Evolutionary conservation across 2,329 filamentous ascomycete species (phyloP), one percentile per base, ranked within the genome.

Genomic region (Chaetomium olivaceum): DNA sequence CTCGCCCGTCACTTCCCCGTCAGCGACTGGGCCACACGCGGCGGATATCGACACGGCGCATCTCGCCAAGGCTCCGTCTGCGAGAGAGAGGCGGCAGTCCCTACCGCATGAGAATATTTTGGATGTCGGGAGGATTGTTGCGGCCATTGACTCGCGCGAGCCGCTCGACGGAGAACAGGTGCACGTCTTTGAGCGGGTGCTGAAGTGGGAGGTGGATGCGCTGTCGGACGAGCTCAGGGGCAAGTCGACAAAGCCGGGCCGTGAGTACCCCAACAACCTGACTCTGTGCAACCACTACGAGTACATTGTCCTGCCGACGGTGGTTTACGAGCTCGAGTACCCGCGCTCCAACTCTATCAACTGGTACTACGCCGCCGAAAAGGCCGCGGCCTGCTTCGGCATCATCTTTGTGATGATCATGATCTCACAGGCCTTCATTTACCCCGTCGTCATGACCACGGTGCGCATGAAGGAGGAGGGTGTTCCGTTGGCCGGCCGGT

Each of bases 301-400:
- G 73, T 94, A 89, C 81, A 88, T 91, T 58, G 84, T 88, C 52
- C 80, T 93, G 11, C 91, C 91, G 3, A 93, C 91, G 0, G 79
- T 93, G 4, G 89, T 93, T 16, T 94, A 93, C 75, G 91, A 94
- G 74, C 83, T 91, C 54, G 88, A 91, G 71, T 93, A 93, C 72
- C 91, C 91, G 2, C 84, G 89, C 52, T 81, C 82, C 5, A 85
- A 91, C 21, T 80, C 76, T 4, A 89, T 91, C 69, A 87, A 90
- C 76, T 92, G 90, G 90, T 81, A 80, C 69, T 93, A 93, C 72
- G 89, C 92, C 4, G 82, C 84, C 7, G 91, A 93, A 76, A 93
- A 93, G 76, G 78, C 83, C 1, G 81, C 82, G 0, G 91, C 91
- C 1, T 89, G 88, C 19, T 85, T 93, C 65, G 91, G 91, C 7